Conservation (phyloP, 2,329 filamentous ascomycete species). For the Xylaria sp. region DNA sequence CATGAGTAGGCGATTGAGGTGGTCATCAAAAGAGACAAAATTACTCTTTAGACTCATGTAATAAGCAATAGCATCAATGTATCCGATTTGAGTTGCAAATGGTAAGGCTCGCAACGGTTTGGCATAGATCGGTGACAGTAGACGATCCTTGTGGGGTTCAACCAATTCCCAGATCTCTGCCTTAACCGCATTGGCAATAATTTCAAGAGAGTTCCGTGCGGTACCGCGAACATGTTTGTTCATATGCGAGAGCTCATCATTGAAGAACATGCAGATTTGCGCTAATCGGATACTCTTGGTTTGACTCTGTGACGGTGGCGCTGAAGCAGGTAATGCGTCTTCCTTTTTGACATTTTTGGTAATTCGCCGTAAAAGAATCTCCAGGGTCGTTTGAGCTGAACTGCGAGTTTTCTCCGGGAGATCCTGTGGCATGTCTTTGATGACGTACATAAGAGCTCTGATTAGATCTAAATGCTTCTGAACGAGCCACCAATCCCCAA, state of each 20-base stretch:
- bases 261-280: constrained; percentile 84
- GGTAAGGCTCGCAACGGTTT: constrained; percentile 94
- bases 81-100: constrained; percentile 95
- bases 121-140: constrained; percentile 91
- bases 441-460: constrained; percentile 92
- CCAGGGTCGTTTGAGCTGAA: constrained; percentile 84
- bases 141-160: constrained; percentile 86
- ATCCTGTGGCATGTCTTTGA: constrained; percentile 97
- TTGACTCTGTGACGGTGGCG: constrained; percentile 57
- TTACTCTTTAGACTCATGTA: constrained; percentile 89
- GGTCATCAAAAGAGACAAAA: constrained; percentile 91
- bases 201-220: constrained; percentile 81
- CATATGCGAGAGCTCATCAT: constrained; percentile 92
- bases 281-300: constrained; percentile 70
- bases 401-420: constrained; percentile 88
- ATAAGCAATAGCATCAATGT: constrained; percentile 97
- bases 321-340: constrained; percentile 65
- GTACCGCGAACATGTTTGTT: constrained; percentile 94
- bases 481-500: constrained; percentile 85
- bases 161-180: constrained; percentile 89
- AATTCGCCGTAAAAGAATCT: constrained; percentile 80
- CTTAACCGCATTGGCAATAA: constrained; percentile 80
- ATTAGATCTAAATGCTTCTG: constrained; percentile 88
- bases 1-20: constrained; percentile 88
- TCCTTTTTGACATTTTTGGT: constrained; percentile 83